Evolutionary conservation across 495 filamentous ascomycete genomes (phyloP).

Genomic region (Filosporella fistucella): DNA sequence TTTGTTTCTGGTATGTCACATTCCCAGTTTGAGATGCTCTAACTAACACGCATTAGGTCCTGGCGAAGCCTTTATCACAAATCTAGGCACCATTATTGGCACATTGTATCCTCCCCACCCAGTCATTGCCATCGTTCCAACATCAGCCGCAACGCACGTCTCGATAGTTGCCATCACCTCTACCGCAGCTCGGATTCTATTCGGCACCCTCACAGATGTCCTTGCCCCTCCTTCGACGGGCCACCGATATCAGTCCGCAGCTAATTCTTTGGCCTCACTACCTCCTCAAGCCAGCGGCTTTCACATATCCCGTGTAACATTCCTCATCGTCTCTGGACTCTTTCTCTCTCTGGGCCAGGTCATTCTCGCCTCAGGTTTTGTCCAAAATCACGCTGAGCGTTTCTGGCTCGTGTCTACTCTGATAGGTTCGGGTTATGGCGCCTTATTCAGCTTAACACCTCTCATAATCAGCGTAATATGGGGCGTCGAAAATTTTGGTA

Average conservation of each 20-base stretch:
- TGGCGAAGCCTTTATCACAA: conserved; percentile 96
- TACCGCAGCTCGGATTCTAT: conserved; percentile 80
- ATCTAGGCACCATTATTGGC: conserved; percentile 88
- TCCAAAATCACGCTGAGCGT: conserved; percentile 59
- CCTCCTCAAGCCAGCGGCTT: conserved; percentile 26
- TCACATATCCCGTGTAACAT: conserved; percentile 69
- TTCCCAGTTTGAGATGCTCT: neutral
- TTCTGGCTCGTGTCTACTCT: conserved; percentile 78
- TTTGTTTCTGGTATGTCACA: conserved; percentile 47
- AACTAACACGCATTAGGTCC: conserved; percentile 57
- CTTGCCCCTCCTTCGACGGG: conserved; percentile 64
- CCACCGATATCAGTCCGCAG: conserved; percentile 21
- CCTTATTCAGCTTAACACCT: conserved; percentile 80
- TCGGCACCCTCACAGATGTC: conserved; percentile 81
- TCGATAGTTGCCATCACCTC: conserved; percentile 87
- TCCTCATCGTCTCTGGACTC: conserved; percentile 71
- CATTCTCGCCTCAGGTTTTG: conserved; percentile 64
- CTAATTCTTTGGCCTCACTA: conserved; percentile 22
- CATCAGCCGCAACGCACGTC: conserved; percentile 81
- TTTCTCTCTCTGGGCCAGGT: conserved; percentile 74
- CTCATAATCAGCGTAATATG: conserved; percentile 93
- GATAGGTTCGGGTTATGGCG: conserved; percentile 88
- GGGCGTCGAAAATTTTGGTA: conserved; percentile 98
- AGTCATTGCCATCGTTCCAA: conserved; percentile 39
- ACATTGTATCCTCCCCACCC: conserved; percentile 67